Evolutionary conservation across 805 yeast genomes (phyloP), one percentile per base, ranked within the genome.

Genomic region (Grigorovia yakushimaensis): DNA sequence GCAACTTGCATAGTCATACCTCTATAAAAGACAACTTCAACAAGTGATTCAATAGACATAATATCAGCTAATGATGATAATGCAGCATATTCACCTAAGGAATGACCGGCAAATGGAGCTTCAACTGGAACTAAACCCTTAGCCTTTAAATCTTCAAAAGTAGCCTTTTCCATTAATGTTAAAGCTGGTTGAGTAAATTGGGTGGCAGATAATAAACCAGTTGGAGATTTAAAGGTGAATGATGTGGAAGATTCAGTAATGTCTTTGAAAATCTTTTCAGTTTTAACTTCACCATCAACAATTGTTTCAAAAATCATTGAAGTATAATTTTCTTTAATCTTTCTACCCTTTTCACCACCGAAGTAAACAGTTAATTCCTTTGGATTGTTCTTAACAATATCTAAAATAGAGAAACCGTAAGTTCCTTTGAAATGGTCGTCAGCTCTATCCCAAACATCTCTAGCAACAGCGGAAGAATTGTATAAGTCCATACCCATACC

Each of bases 1-100:
- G 98, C 98, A 55, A 93, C 98, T 75, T 93, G 98, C 99, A 93
- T 93, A 44, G 99, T 94, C 98, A 93, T 93, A 78, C 99, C 99
- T 76, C 99, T 84, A 79, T 93, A 94, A 78, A 93, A 93, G 47
- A 91, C 98, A 68, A 91, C 95, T 68, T 91, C 98, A 53, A 91
- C 97, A 57, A 91, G 76, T 5, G 95, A 84, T 73, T 93, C 98
- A 59, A 93, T 88, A 43, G 98, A 96, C 98, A 93, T 91, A 50
- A 94, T 97, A 66, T 93, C 96, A 47, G 96, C 98, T 61, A 93
- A 76, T 23, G 98, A 88, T 17, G 98, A 88, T 63, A 93, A 78
- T 15, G 99, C 98, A 57, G 97, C 93, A 69, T 93, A 93, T 71
- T 93, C 99, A 74, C 99, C 99, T 59, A 93, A 79, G 10, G 98